Evolutionary conservation across 352 stramenopile species (phyloP).

Genomic region (Phytophthora sp.): DNA sequence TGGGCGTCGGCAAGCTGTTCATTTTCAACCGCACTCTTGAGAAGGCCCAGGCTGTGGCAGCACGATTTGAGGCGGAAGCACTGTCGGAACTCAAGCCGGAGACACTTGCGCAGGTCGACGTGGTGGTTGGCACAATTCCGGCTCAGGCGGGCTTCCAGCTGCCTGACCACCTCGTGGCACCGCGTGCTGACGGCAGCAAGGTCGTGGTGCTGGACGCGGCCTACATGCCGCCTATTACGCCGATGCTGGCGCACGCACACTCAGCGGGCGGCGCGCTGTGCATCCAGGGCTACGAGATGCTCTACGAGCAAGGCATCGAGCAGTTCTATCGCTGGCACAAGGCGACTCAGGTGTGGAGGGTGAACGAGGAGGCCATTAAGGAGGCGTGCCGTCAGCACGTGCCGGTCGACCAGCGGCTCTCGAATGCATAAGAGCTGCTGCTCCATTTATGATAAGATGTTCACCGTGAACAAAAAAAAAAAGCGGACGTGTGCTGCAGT

Average conservation of each 20-base stretch:
- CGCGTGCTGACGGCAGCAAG: constrained; percentile 30
- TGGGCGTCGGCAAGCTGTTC: constrained; percentile 85
- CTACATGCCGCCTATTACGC: constrained; percentile 97
- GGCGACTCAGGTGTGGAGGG: constrained; percentile 44
- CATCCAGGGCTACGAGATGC: constrained; percentile 98
- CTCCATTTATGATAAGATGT: neutral
- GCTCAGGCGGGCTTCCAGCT: constrained; percentile 85
- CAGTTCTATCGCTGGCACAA: constrained; percentile 96
- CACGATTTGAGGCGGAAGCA: constrained; percentile 86
- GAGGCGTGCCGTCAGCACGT: constrained; percentile 64
- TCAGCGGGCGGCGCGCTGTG: constrained; percentile 78
- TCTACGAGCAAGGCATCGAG: constrained; percentile 97
- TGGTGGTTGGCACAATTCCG: constrained; percentile 97
- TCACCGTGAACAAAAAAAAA: neutral
- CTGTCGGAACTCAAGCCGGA: constrained; percentile 60
- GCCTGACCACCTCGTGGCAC: constrained; percentile 66
- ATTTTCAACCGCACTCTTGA: constrained; percentile 96
- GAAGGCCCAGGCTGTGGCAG: constrained; percentile 91
- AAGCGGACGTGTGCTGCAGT: neutral
- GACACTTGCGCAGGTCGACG: constrained; percentile 64
- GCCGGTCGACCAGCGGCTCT: constrained; percentile 59
- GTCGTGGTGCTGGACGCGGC: constrained; percentile 96
- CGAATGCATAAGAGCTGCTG: constrained; percentile 14
- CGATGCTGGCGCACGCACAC: constrained; percentile 91
- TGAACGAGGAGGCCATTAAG: constrained; percentile 64